phyloP scores from a whole-genome alignment of 1,284 basidiomycete genomes.

The Ceratobasidium papillatum region DNA sequence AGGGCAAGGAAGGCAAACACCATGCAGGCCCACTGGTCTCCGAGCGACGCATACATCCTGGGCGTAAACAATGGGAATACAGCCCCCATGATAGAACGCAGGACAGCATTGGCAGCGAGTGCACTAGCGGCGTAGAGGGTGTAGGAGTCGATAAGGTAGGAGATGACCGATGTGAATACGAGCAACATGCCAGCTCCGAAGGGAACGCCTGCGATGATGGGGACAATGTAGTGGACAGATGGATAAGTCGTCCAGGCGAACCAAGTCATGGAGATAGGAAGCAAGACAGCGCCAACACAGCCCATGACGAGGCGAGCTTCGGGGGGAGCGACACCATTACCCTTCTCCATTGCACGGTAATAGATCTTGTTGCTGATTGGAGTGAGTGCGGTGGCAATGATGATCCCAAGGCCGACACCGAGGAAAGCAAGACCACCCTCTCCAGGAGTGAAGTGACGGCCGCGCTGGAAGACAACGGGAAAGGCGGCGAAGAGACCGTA shows the following conservation, averaged over 20 bases:
- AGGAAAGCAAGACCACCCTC: conserved; percentile 70
- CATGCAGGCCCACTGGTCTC: conserved; percentile 71
- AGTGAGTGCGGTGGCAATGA: conserved; percentile 62
- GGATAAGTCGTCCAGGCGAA: conserved; percentile 57
- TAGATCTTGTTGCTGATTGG: conserved; percentile 65
- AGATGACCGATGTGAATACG: conserved; percentile 28
- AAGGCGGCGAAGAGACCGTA: conserved; percentile 68
- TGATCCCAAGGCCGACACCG: conserved; percentile 68
- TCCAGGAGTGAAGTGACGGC: conserved; percentile 67
- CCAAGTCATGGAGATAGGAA: conserved; percentile 72
- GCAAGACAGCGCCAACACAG: conserved; percentile 62
- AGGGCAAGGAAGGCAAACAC: conserved; percentile 68
- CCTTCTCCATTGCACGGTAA: conserved; percentile 58
- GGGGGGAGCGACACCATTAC: conserved; percentile 63
- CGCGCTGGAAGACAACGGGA: conserved; percentile 69
- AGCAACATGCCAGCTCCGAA: conserved; percentile 70
- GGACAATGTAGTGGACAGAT: conserved; percentile 63
- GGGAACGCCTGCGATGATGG: conserved; percentile 68
- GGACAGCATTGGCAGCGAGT: conserved; percentile 27
- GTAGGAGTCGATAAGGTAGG: conserved; percentile 36
- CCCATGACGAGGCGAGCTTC: conserved; percentile 72
- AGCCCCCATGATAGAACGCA: conserved; percentile 62
- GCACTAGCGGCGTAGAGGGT: conserved; percentile 11
- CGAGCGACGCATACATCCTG: conserved; percentile 65
- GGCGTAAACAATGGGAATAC: conserved; percentile 47